These are phyloP conservation scores for Rhododendron simsii DNA, from an alignment of 148 eudicot species.

Conservation along the genomic window DNA sequence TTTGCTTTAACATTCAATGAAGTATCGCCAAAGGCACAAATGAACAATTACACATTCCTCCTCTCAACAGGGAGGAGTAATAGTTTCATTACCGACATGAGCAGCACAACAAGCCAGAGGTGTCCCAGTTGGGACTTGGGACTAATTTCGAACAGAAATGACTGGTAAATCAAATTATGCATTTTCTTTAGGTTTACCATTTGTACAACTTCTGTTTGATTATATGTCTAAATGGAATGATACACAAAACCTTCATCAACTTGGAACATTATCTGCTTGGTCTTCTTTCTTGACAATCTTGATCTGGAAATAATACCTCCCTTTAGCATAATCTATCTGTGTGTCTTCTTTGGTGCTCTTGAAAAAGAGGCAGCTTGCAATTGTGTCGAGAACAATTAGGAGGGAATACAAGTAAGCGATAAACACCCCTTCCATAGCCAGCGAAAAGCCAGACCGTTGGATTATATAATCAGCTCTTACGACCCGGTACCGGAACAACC, in stretches of 20 bases:
- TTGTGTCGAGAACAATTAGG: slow-evolving; percentile 15
- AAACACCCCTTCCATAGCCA: slow-evolving; percentile 15
- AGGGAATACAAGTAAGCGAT: slow-evolving; percentile 17
- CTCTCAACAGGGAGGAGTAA: neutral
- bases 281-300: slow-evolving; percentile 7
- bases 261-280: neutral
- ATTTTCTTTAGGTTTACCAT: neutral
- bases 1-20: too few relatives aligned
- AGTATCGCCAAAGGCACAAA: neutral
- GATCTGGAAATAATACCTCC: neutral
- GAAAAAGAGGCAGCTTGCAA: slow-evolving; percentile 15
- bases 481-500: slow-evolving; percentile 9
- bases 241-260: neutral
- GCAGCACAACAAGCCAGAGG: neutral
- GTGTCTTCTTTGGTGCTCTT: slow-evolving; percentile 8
- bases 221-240: neutral
- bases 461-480: neutral
- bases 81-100: neutral
- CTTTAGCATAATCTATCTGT: neutral
- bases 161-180: neutral
- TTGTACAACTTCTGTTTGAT: neutral
- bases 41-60: neutral
- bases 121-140: neutral
- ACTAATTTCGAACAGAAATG: neutral
- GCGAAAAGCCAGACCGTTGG: neutral